A percentile compares a stretch with the other conserved stretches of the same genome.
phyloP scores from a whole-genome alignment of 768 basidiomycete species.

The Suillus cothurnatus region DNA sequence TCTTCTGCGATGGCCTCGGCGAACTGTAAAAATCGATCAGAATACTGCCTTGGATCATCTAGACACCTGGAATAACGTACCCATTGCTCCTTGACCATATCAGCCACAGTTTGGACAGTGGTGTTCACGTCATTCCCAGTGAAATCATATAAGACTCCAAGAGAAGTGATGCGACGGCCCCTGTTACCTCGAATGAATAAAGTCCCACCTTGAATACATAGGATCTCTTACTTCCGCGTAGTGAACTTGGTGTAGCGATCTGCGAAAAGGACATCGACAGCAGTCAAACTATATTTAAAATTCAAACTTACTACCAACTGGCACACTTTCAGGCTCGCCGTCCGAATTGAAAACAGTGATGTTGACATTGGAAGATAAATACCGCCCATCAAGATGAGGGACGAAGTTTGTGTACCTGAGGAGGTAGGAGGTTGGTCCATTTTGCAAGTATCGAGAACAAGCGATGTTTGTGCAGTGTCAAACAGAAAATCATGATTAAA shows the following conservation, averaged over 20 bases:
- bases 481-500: background rate
- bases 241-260: constrained; percentile 72
- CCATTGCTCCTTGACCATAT: constrained; percentile 84
- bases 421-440: background rate
- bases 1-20: constrained; percentile 73
- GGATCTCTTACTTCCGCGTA: constrained; percentile 61
- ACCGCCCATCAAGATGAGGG: constrained; percentile 66
- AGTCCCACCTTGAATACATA: background rate
- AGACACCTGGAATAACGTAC: constrained; percentile 35
- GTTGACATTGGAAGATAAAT: constrained; percentile 85
- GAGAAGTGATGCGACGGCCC: constrained; percentile 73
- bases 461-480: background rate
- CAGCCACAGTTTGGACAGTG: constrained; percentile 69
- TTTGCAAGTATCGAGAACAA: background rate
- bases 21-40: constrained; percentile 50
- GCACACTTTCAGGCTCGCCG: constrained; percentile 39
- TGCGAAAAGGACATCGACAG: constrained; percentile 37
- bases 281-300: background rate
- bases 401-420: constrained; percentile 65
- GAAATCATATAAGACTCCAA: constrained; percentile 82
- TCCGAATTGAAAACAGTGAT: constrained; percentile 62
- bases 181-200: constrained; percentile 27
- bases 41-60: background rate
- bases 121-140: constrained; percentile 70
- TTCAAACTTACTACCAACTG: constrained; percentile 43